These are phyloP conservation scores for Aureobasidium lini DNA, from an alignment of 2,329 filamentous ascomycete genomes.

Conservation along the genomic window DNA sequence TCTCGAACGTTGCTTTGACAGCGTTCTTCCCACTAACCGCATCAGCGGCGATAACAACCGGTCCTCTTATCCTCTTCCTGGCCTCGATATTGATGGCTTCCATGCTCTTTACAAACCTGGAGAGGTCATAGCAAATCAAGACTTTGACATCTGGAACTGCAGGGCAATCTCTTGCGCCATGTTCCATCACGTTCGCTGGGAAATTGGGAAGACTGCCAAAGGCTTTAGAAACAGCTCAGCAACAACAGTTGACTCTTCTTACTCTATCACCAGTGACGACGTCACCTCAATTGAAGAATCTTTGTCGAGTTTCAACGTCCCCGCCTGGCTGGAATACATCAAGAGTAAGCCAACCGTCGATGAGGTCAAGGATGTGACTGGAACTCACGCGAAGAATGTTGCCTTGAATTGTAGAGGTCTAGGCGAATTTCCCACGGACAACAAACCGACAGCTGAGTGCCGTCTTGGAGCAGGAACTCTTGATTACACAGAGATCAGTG, in stretches of 20 bases:
- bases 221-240: too few relatives aligned
- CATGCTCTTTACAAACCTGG: not conserved
- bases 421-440: not conserved
- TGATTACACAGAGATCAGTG: not conserved
- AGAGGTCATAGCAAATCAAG: not conserved
- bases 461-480: not conserved
- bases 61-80: not conserved
- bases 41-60: not conserved
- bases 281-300: not conserved
- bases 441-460: not conserved
- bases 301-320: not conserved
- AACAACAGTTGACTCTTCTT: not conserved
- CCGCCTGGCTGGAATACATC: not conserved
- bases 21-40: not conserved
- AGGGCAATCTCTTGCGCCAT: not conserved
- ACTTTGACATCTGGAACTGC: not conserved
- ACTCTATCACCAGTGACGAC: not conserved
- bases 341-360: not conserved
- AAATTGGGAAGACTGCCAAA: not conserved
- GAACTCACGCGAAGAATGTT: not conserved
- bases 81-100: not conserved
- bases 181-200: not conserved
- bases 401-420: not conserved
- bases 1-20: conserved; percentile 3
- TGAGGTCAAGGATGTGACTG: not conserved